These are phyloP conservation scores for Ustilago shanxiensis DNA, from an alignment of 1,284 basidiomycete species.

Conservation along the genomic window DNA sequence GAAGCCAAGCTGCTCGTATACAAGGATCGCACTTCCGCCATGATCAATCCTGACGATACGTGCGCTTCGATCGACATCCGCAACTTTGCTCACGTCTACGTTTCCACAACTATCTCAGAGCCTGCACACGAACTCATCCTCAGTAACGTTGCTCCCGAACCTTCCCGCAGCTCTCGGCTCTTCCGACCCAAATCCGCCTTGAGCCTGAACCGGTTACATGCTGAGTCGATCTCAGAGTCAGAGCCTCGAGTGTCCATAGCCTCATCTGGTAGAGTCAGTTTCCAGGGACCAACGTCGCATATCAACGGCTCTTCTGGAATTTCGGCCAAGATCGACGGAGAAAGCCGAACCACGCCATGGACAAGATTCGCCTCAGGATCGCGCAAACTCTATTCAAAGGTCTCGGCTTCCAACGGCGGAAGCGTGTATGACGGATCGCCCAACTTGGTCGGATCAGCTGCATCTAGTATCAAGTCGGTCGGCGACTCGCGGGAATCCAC, in stretches of 20 bases:
- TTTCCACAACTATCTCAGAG: not conserved
- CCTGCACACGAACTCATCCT: slow-evolving; percentile 17
- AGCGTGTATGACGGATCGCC: not conserved
- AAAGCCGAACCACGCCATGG: slow-evolving; percentile 16
- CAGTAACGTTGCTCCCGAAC: slow-evolving; percentile 10
- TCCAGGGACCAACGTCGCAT: not conserved
- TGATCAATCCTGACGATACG: slow-evolving; percentile 26
- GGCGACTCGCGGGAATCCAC: slow-evolving; percentile 7
- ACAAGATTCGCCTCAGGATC: slow-evolving; percentile 26
- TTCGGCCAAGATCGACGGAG: slow-evolving; percentile 7
- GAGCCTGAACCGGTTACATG: slow-evolving; percentile 15
- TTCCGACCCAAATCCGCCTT: slow-evolving; percentile 26
- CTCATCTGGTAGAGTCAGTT: slow-evolving; percentile 11
- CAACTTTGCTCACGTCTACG: slow-evolving; percentile 17
- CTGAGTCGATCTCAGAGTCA: slow-evolving; percentile 4
- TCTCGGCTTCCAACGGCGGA: slow-evolving; percentile 12
- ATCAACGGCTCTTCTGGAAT: not conserved
- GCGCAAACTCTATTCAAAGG: slow-evolving; percentile 23
- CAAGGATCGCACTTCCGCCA: slow-evolving; percentile 34
- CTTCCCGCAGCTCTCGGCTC: slow-evolving; percentile 7
- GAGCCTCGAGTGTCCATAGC: slow-evolving; percentile 13
- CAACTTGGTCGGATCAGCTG: not conserved
- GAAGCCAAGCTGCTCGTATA: slow-evolving; percentile 44
- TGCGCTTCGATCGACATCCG: slow-evolving; percentile 26
- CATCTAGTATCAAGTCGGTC: slow-evolving; percentile 11